Base-by-base conservation (phyloP, 192 early-diverging fungal genomes). In the Umbelopsis ramanniana region DNA sequence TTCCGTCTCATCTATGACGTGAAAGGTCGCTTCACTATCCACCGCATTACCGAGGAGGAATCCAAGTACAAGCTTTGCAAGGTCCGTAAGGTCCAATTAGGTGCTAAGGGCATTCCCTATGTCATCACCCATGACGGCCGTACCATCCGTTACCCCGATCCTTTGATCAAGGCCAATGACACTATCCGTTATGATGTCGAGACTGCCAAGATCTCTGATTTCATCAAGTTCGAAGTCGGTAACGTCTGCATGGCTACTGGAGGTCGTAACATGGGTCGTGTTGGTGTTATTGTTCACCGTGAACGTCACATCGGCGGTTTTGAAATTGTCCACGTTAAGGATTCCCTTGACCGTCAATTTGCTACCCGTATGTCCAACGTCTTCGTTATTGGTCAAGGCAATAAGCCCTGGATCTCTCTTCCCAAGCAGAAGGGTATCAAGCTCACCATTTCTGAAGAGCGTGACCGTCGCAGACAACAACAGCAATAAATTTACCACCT, bases 41-140 rank as follows among this genome's bases (percentile, higher is more conserved):
- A 99, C 92, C 93, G 96, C 84, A 98, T 99, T 82, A 94, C 92
- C 70, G 93, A 89, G 53, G 96, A 98, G 84, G 98, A 99, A 87
- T 93, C 94, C 88, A 94, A 96, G 86, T 99, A 98, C 95, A 99
- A 99, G 90, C 90, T 99, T 71, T 93, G 94, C 87, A 99, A 99
- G 91, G 94, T 99, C 77, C 95, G 93, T 86, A 91, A 91, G 81
- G 91, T 96, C 79, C 88, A 98, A 87, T 83, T 98, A 70, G 97
- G 97, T 72, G 86, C 91, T 80, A 98, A 98, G 87, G 95, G 91
- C 72, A 94, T 99, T 70, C 98, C 98, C 23, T 98, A 87, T 88
- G 83, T 94, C 60, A 94, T 97, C 67, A 99, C 98, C 83, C 98
- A 99, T 88, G 98, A 99, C 79, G 98, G 98, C 24, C 95, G 98